A percentile compares a stretch with the other conserved stretches of the same genome.
Conservation (phyloP, 441 rosid species). For the Aquilaria agallochum region DNA sequence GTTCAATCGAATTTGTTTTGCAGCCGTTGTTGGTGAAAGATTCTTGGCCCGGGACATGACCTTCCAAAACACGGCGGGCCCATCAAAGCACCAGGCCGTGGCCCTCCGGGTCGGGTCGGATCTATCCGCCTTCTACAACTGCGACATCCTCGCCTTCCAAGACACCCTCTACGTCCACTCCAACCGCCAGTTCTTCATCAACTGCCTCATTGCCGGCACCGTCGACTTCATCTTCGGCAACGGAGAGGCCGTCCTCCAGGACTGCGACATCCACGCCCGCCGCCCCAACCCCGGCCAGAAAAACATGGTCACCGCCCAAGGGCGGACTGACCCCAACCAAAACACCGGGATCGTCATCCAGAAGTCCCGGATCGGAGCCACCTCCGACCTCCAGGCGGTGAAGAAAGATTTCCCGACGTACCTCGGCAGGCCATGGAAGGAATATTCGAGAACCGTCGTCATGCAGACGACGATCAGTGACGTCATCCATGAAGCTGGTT, state of each 20-base stretch:
- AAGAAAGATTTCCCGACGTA: constrained; percentile 49
- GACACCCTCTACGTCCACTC: constrained; percentile 84
- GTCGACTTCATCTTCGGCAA: constrained; percentile 85
- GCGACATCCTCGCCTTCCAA: constrained; percentile 72
- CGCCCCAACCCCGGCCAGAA: constrained; percentile 60
- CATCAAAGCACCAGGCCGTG: constrained; percentile 84
- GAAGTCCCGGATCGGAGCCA: constrained; percentile 49
- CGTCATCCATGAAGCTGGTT: constrained; percentile 49
- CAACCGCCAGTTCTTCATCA: constrained; percentile 58
- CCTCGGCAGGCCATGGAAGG: constrained; percentile 94
- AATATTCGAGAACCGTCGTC: constrained; percentile 65
- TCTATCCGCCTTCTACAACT: constrained; percentile 55
- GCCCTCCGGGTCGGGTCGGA: constrained; percentile 77
- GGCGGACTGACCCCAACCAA: constrained; percentile 71
- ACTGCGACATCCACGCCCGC: constrained; percentile 81
- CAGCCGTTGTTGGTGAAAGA: constrained; percentile 69
- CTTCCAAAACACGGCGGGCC: constrained; percentile 79
- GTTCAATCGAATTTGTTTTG: constrained; percentile 9
- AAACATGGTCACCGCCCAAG: constrained; percentile 86
- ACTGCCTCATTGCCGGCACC: constrained; percentile 62
- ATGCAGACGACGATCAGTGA: constrained; percentile 56
- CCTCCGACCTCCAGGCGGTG: constrained; percentile 42
- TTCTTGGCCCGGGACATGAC: constrained; percentile 71
- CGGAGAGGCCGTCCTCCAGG: constrained; percentile 57
- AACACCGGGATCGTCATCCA: constrained; percentile 81